Evolutionary conservation across 2,329 filamentous ascomycete genomes (phyloP), one percentile per base, ranked within the genome.

Genomic region (Fusarium longipes): DNA sequence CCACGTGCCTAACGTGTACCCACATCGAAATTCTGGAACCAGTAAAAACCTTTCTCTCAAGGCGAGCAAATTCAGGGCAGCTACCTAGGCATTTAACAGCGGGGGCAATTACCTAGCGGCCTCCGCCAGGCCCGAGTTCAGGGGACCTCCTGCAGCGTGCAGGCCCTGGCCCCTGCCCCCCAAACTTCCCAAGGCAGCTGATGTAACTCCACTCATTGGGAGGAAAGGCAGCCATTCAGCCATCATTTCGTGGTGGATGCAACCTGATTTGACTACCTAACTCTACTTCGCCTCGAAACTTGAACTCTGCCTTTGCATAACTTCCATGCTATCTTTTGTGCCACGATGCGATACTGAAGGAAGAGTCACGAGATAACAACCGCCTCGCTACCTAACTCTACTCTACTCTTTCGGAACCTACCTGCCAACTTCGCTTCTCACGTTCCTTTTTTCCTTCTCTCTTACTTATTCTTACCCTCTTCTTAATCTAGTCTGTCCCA

Each of bases 321-420:
- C 20, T 40, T 20, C 22, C 18, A 20, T 39, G 22, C 36, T 63
- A 58, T 45, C 58, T 39, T 42, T 57, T 27, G 60, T 69, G 57
- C 58, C 67, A 69, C 70, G 69, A 73, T 73, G 70, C 65, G 60
- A 69, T 63, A 61, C 50, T 68, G 60, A 63, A 67, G 55, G 45
- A 66, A 59, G 48, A 66, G 49, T 40, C 57, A 67, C 61, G 51
- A 63, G 50, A 49, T 52, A 47, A 57, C 49, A 24, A 40, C 40
- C 32, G 45, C 33, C 24, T 33, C 39, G 14, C 39, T 44, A 27
- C 42, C 25, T 12, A 42, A 40, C 48, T 49, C 38, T 32, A 22
- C n/a, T 6, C 45, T 54, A 45, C 49, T 67, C 56, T 59, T 47
- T 50, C 67, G 38, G 25, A 52, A 33, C 30, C 35, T 17, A 33